A percentile compares a stretch with the other conserved stretches of the same genome.
phyloP scores from a whole-genome alignment of 1,284 basidiomycete genomes.

The Rhodotorula sp. region DNA sequence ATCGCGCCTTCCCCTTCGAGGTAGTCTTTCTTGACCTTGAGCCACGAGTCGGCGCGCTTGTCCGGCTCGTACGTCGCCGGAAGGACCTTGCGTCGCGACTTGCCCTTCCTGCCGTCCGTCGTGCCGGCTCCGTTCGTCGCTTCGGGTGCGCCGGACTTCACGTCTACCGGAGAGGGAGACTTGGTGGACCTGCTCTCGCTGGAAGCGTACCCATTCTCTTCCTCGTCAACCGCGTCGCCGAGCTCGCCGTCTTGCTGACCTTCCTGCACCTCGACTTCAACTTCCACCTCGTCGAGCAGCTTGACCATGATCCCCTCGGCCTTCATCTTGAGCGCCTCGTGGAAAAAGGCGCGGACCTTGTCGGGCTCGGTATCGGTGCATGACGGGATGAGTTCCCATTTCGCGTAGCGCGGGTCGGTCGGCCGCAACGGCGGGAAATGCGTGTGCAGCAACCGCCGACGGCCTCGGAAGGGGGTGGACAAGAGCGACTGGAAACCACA shows the following conservation, averaged over 20 bases:
- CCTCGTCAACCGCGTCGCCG: constrained; percentile 33
- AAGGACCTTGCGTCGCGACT: constrained; percentile 59
- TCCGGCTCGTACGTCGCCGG: constrained; percentile 86
- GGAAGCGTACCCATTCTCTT: constrained; percentile 31
- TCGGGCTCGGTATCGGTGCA: constrained; percentile 51
- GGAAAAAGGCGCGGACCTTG: constrained; percentile 74
- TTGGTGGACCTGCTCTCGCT: constrained; percentile 45
- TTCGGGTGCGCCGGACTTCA: constrained; percentile 13
- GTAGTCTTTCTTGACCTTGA: constrained; percentile 82
- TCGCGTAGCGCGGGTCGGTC: constrained; percentile 27
- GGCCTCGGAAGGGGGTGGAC: constrained; percentile 66
- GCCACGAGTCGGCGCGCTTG: constrained; percentile 52
- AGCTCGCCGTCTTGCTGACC: constrained; percentile 44
- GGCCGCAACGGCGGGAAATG: constrained; percentile 60
- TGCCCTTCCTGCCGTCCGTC: background rate
- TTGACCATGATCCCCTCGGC: constrained; percentile 93
- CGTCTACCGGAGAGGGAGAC: constrained; percentile 40
- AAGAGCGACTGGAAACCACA: constrained; percentile 61
- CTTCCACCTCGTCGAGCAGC: constrained; percentile 49
- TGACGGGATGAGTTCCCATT: constrained; percentile 47
- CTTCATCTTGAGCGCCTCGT: constrained; percentile 68
- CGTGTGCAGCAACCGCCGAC: constrained; percentile 64
- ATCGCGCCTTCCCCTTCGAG: constrained; percentile 47
- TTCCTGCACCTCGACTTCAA: constrained; percentile 27
- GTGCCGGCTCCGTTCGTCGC: background rate